These are phyloP conservation scores for Aspergillus cavernicola DNA, from an alignment of 495 filamentous ascomycete species.

Conservation along the genomic window DNA sequence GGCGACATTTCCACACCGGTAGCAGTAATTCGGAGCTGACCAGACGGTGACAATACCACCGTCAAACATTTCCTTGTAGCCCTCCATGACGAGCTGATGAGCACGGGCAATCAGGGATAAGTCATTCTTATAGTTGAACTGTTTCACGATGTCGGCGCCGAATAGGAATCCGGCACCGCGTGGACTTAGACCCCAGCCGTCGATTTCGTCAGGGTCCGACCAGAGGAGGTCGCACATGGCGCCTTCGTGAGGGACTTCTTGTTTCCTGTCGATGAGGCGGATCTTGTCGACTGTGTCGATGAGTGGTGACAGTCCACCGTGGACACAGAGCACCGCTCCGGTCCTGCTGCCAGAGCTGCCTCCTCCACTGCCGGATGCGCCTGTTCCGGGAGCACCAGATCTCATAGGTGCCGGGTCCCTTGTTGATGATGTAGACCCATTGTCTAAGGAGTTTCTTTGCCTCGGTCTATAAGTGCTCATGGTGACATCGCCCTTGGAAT, in stretches of 20 bases:
- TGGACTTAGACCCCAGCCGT: conserved; percentile 93
- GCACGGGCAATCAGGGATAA: conserved; percentile 88
- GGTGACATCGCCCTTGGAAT: conserved; percentile 73
- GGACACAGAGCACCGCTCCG: conserved; percentile 90
- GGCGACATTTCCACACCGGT: conserved; percentile 95
- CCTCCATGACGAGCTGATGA: conserved; percentile 98
- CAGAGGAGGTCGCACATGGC: conserved; percentile 98
- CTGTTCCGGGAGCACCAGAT: conserved; percentile 74
- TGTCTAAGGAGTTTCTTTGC: conserved; percentile 30
- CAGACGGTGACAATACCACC: conserved; percentile 92
- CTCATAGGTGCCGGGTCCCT: conserved; percentile 36
- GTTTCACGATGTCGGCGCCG: conserved; percentile 91
- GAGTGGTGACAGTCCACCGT: conserved; percentile 86
- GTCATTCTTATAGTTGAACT: conserved; percentile 92
- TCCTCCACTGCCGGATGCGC: conserved; percentile 61
- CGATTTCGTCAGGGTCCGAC: conserved; percentile 98
- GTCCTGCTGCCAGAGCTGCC: conserved; percentile 60
- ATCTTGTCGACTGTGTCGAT: conserved; percentile 97
- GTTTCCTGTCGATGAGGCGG: conserved; percentile 89
- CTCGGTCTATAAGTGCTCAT: conserved; percentile 60
- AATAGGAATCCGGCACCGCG: conserved; percentile 96
- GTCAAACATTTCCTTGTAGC: conserved; percentile 99
- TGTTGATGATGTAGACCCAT: conserved; percentile 41
- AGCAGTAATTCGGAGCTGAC: conserved; percentile 98
- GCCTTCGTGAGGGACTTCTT: conserved; percentile 97